Evolutionary conservation across 2,329 filamentous ascomycete genomes (phyloP), one percentile per base, ranked within the genome.

Genomic region (Clathrospora elynae): DNA sequence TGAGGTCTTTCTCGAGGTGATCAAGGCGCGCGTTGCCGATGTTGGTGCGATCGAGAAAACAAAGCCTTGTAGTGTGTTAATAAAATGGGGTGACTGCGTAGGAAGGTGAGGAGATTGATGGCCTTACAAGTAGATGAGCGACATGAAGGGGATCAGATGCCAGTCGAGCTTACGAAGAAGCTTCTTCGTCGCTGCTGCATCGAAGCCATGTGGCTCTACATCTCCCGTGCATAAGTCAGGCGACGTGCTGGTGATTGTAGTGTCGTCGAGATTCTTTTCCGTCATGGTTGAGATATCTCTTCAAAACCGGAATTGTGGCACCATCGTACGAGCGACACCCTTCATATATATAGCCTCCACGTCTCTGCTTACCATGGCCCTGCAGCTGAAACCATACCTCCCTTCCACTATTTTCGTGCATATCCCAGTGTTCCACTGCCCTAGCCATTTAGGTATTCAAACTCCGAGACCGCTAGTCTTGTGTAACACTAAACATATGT

Each of bases 131-230:
- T 84, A 84, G 12, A 85, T 74, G 0, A 84, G 59, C 3, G 80
- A 76, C 49, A 84, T 75, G 62, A 83, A 79, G 1, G 82, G 82
- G 30, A 84, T 77, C 14, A 85, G 73, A 57, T 75, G 70, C 70
- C 74, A 67, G 62, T 83, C 77, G 51, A 80, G 70, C 65, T 78
- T 79, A 55, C 77, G 70, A 24, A 83, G 57, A 0, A 83, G 73
- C 41, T 68, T 72, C 51, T 74, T 79, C n/a, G 74, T 81, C 11
- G 69, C 68, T 17, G 50, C 47, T 16, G 42, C 56, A 46, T 76
- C 72, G 35, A 68, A 75, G 17, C 61, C 64, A 23, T 61, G 56
- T 1, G 43, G 25, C 31, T 67, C 64, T n/a, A 57, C 40, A 29
- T 66, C 56, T 6, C 52, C 52, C 13, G 42, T 31, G 5, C 44